Conservation (phyloP, 495 filamentous ascomycete genomes). For the Achaetomiella virescens region DNA sequence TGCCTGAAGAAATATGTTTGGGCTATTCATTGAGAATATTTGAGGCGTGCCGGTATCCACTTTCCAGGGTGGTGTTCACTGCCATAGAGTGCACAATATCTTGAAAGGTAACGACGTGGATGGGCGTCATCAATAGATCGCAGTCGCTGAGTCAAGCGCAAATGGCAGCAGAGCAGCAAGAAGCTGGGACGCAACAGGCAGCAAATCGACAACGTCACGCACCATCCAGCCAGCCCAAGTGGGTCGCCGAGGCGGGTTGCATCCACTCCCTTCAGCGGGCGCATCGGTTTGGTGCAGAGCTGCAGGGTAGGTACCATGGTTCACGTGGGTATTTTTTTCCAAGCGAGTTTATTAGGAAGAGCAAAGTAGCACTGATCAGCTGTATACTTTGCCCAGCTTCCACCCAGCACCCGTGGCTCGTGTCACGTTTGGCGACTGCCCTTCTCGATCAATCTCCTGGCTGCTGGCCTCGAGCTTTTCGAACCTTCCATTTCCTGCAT, state of each 20-base stretch:
- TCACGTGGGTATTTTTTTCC: slow-evolving; percentile 6
- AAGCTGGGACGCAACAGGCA: slow-evolving; percentile 22
- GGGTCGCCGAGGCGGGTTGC: slow-evolving; percentile 13
- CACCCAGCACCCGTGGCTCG: slow-evolving; percentile 18
- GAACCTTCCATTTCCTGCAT: slow-evolving; percentile 19
- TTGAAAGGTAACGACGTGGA: too few species aligned
- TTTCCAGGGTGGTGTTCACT: too few species aligned
- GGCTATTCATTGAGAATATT: not conserved
- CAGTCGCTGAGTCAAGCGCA: not conserved
- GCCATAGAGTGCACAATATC: too few species aligned
- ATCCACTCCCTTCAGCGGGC: not conserved
- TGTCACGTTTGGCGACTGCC: slow-evolving; percentile 29
- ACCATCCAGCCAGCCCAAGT: slow-evolving; percentile 17
- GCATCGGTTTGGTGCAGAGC: slow-evolving; percentile 14
- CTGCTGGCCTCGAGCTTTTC: slow-evolving; percentile 20
- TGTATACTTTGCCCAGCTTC: slow-evolving; percentile 20
- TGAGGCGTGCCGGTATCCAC: too few species aligned
- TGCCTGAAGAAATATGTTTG: not conserved
- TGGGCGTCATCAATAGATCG: too few species aligned
- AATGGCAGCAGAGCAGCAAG: not conserved
- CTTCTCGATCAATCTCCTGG: slow-evolving; percentile 19
- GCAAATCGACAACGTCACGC: slow-evolving; percentile 35
- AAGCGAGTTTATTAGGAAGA: not conserved
- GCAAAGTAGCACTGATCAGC: slow-evolving; percentile 5
- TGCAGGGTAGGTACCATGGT: not conserved